Conservation (phyloP, 306 rosid species). For the Dryas alaskensis region DNA sequence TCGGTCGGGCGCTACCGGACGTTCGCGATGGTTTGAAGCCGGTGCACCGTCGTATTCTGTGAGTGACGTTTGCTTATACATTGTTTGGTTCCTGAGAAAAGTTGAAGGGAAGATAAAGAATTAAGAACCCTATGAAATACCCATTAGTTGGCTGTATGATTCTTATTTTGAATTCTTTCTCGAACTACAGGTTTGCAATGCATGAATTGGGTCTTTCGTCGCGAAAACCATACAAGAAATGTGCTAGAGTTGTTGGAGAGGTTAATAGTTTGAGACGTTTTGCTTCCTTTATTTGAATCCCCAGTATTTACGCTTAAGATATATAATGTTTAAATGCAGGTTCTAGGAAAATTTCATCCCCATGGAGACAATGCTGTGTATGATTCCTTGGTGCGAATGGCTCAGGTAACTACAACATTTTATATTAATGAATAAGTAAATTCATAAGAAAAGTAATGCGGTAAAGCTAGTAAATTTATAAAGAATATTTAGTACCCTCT, state of each 20-base stretch:
- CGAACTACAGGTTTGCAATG: constrained; percentile 77
- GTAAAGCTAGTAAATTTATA: neutral
- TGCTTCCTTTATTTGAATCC: neutral
- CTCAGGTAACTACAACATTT: constrained; percentile 60
- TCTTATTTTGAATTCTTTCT: neutral
- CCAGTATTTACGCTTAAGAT: neutral
- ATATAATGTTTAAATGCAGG: constrained; percentile 46
- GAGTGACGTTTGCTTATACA: constrained; percentile 30
- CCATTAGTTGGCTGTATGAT: neutral
- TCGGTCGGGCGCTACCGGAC: constrained; percentile 95
- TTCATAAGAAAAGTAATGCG: neutral
- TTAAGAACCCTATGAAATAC: neutral
- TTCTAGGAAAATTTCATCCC: constrained; percentile 92
- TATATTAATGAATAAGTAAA: neutral
- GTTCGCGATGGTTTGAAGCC: constrained; percentile 97
- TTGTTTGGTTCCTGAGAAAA: neutral
- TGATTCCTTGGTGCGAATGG: constrained; percentile 97
- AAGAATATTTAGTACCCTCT: neutral
- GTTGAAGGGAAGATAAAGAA: neutral
- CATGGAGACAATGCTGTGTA: constrained; percentile 95
- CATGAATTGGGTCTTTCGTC: constrained; percentile 91
- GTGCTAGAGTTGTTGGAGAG: constrained; percentile 99
- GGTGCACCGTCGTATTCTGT: constrained; percentile 89
- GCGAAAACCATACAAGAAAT: constrained; percentile 85
- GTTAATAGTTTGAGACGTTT: constrained; percentile 32